phyloP scores from a whole-genome alignment of 306 rosid species.

The Acacia melanoxylon region DNA sequence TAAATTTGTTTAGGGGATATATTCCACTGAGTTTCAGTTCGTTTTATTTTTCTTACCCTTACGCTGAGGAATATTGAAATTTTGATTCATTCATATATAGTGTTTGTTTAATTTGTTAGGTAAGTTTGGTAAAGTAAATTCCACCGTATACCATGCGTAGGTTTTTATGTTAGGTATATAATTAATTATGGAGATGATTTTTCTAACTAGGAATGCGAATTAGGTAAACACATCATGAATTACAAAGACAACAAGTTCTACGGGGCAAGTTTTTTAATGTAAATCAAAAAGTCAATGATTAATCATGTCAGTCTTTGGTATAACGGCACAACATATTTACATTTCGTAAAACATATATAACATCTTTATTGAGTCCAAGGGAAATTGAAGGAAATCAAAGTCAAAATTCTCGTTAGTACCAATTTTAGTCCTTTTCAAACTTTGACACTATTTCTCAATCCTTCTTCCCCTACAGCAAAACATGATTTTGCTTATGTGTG shows the following conservation, averaged over 20 bases:
- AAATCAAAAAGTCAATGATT: neutral
- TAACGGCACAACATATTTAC: slow-evolving; percentile 3
- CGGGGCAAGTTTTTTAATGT: slow-evolving; percentile 4
- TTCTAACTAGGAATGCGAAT: neutral
- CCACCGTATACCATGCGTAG: neutral
- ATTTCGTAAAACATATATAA: neutral
- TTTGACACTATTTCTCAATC: neutral
- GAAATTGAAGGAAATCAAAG: neutral
- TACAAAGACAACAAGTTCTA: neutral
- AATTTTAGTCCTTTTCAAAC: neutral
- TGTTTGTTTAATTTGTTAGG: neutral
- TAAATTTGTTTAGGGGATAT: neutral
- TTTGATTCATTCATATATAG: neutral
- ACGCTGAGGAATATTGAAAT: neutral
- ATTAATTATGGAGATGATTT: neutral
- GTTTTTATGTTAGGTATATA: neutral
- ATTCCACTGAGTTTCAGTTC: neutral
- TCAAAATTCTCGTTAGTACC: slow-evolving; percentile 1
- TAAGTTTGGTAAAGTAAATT: neutral
- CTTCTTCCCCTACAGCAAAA: neutral
- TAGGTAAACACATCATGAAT: slow-evolving; percentile 22
- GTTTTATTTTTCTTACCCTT: neutral
- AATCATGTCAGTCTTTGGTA: neutral
- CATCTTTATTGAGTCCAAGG: neutral
- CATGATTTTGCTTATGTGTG: neutral